Evolutionary conservation across 768 basidiomycete genomes (phyloP).

Genomic region (Lentinula guzmanii): DNA sequence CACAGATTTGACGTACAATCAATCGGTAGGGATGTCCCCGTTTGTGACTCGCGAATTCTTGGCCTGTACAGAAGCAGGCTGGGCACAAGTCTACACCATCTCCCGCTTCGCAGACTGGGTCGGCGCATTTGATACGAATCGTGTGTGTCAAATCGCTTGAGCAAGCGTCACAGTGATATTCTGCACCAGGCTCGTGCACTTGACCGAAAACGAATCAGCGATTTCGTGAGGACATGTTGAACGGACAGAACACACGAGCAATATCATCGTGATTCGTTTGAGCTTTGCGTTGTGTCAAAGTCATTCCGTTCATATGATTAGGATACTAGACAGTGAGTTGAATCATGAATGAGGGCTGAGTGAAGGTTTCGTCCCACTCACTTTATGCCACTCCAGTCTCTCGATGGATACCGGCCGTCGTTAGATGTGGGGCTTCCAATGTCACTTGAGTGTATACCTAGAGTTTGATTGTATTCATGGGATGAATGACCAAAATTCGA

Average conservation of each 20-base stretch:
- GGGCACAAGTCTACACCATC: slow-evolving; percentile 92
- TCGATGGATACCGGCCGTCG: too few relatives aligned
- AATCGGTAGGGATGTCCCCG: slow-evolving; percentile 87
- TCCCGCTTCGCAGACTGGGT: slow-evolving; percentile 55
- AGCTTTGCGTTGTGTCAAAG: slow-evolving; percentile 62
- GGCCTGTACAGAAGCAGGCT: slow-evolving; percentile 85
- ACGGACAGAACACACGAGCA: slow-evolving; percentile 38
- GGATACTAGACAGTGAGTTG: neutral
- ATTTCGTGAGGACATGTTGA: slow-evolving; percentile 5
- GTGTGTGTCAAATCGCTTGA: slow-evolving; percentile 88
- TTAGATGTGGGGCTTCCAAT: too few relatives aligned
- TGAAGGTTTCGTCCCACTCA: neutral
- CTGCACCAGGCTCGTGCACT: slow-evolving; percentile 76
- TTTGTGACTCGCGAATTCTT: slow-evolving; percentile 82
- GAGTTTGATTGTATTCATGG: too few relatives aligned
- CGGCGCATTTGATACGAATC: slow-evolving; percentile 95
- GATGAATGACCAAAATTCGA: too few relatives aligned
- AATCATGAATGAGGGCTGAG: neutral
- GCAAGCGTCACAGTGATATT: slow-evolving; percentile 83
- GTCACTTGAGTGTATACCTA: too few relatives aligned
- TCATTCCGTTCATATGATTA: slow-evolving; percentile 34
- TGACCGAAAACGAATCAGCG: slow-evolving; percentile 28
- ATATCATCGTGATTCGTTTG: slow-evolving; percentile 62
- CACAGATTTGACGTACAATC: slow-evolving; percentile 50
- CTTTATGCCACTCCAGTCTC: neutral